Conservation (phyloP, 1,139 yeast genomes). For the Ogataea hybrid region DNA sequence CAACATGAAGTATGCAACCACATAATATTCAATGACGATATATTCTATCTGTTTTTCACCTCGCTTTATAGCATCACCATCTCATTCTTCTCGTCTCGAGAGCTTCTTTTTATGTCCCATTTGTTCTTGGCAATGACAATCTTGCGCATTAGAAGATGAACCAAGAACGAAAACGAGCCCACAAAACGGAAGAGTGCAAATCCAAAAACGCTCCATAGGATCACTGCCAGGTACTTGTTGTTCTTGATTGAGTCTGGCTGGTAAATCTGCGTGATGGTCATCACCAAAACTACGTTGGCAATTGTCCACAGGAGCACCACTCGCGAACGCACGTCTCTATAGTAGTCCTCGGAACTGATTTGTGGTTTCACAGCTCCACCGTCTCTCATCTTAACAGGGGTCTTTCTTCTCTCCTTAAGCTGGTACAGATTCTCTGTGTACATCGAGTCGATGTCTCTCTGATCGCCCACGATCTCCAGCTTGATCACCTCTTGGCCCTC, state of each 20-base stretch:
- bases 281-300: constrained; percentile 70
- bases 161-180: constrained; percentile 71
- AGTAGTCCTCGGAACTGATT: constrained; percentile 79
- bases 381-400: constrained; percentile 46
- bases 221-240: constrained; percentile 77
- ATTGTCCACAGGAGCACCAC: constrained; percentile 94
- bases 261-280: constrained; percentile 85
- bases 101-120: constrained; percentile 27
- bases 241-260: constrained; percentile 58
- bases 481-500: constrained; percentile 66
- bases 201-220: constrained; percentile 88
- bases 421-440: constrained; percentile 76
- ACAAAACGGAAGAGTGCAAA: constrained; percentile 75
- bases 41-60: constrained; percentile 3
- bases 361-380: constrained; percentile 42
- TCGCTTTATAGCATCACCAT: constrained; percentile 23
- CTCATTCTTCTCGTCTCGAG: constrained; percentile 21
- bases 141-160: constrained; percentile 38
- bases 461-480: constrained; percentile 87
- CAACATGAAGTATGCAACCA: constrained; percentile 26
- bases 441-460: constrained; percentile 84
- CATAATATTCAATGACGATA: constrained; percentile 1
- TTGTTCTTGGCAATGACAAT: constrained; percentile 30
- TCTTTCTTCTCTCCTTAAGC: constrained; percentile 69
- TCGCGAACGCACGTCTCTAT: constrained; percentile 88